These are phyloP conservation scores for Buddleja alternifolia DNA, from an alignment of 257 asterid species.

Conservation along the genomic window DNA sequence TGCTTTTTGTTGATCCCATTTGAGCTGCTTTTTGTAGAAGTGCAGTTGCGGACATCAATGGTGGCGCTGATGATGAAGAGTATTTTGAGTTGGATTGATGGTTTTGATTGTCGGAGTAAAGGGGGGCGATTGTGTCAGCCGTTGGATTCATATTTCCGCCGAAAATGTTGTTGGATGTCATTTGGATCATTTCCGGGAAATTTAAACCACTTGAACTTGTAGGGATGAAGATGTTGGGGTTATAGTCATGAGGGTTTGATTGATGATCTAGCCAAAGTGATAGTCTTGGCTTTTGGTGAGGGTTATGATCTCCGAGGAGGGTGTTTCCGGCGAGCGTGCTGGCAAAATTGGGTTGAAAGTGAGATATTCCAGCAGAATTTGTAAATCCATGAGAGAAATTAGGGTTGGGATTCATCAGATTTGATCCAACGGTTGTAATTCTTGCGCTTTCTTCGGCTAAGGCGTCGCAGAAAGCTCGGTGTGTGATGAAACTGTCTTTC, in stretches of 20 bases:
- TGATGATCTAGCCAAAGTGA: constrained; percentile 63
- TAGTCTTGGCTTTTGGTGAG: constrained; percentile 45
- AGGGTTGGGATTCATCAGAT: constrained; percentile 36
- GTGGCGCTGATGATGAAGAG: constrained; percentile 23
- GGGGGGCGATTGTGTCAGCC: constrained; percentile 38
- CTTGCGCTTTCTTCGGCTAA: constrained; percentile 69
- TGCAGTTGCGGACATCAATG: constrained; percentile 65
- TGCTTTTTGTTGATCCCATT: constrained; percentile 58
- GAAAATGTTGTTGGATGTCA: constrained; percentile 20
- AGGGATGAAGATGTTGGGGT: no score
- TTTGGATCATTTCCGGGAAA: constrained; percentile 39
- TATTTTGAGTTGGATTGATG: constrained; percentile 1
- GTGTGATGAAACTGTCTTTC: constrained; percentile 83
- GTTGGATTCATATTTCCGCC: background rate
- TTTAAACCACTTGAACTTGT: no score
- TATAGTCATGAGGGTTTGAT: constrained; percentile 24
- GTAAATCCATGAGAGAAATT: constrained; percentile 41
- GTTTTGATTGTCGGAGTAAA: constrained; percentile 29
- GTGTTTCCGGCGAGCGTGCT: constrained; percentile 24
- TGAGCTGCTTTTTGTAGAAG: constrained; percentile 66
- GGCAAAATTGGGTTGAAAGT: constrained; percentile 38
- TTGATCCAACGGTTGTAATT: constrained; percentile 33
- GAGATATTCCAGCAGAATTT: constrained; percentile 33
- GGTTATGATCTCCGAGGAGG: constrained; percentile 24
- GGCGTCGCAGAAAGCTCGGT: constrained; percentile 82